Evolutionary conservation across 192 early-diverging fungal species (phyloP).

Genomic region (Gonapodya prolifera): DNA sequence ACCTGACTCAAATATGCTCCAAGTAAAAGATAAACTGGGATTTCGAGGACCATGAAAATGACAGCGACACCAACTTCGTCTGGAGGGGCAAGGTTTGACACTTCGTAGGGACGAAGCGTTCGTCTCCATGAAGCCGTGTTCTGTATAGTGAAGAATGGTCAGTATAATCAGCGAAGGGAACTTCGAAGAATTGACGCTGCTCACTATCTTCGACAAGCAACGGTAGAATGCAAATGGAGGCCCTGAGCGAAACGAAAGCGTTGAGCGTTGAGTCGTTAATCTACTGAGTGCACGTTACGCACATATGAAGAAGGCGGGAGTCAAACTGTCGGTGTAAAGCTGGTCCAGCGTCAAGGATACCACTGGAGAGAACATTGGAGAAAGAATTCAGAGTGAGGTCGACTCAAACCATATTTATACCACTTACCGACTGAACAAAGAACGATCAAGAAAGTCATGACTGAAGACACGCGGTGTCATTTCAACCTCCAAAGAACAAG

Average conservation of each 20-base stretch:
- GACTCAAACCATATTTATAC: background rate
- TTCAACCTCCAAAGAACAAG: background rate
- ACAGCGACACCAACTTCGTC: conserved; percentile 42
- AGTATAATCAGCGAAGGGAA: background rate
- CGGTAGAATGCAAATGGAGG: conserved; percentile 62
- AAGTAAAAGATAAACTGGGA: conserved; percentile 29
- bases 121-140: background rate
- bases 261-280: too few relatives aligned
- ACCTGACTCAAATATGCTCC: conserved; percentile 10
- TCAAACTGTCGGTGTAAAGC: conserved; percentile 21
- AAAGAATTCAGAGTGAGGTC: background rate
- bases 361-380: conserved; percentile 13
- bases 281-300: too few relatives aligned
- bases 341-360: conserved; percentile 38
- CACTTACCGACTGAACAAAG: conserved; percentile 34
- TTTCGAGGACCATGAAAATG: conserved; percentile 37
- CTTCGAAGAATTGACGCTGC: background rate
- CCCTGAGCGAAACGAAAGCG: too few relatives aligned
- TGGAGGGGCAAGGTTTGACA: background rate
- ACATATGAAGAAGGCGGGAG: conserved; percentile 41
- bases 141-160: background rate
- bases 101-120: background rate
- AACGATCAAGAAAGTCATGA: conserved; percentile 50
- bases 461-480: conserved; percentile 14
- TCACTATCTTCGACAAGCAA: conserved; percentile 34